A percentile compares a stretch with the other conserved stretches of the same genome.
Evolutionary conservation across 768 basidiomycete species (phyloP).

Genomic region (Harrya chromipes): DNA sequence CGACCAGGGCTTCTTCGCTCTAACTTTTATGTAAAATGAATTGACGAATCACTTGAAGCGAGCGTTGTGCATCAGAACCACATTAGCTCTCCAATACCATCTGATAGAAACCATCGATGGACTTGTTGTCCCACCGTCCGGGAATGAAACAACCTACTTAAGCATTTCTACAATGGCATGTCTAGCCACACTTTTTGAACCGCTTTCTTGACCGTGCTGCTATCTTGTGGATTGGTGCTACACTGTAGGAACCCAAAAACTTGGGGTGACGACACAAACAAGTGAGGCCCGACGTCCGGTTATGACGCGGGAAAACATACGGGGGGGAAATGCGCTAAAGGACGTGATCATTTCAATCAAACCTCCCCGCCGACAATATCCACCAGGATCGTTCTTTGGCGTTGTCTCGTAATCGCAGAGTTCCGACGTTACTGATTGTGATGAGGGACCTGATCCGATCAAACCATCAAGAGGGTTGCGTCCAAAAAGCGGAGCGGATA

Average conservation of each 20-base stretch:
- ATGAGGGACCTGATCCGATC: slow-evolving; percentile 18
- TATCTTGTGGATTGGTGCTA: slow-evolving; percentile 19
- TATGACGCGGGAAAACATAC: not conserved
- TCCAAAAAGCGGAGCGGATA: not conserved
- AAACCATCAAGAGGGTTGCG: not conserved
- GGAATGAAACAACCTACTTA: too few species aligned
- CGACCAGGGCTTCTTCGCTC: too few species aligned
- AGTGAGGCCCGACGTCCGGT: slow-evolving; percentile 8
- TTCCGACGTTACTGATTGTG: slow-evolving; percentile 29
- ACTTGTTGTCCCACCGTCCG: slow-evolving; percentile 11
- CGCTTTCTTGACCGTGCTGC: too few species aligned
- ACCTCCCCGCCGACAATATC: slow-evolving; percentile 22
- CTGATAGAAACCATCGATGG: slow-evolving; percentile 17
- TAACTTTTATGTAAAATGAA: too few species aligned
- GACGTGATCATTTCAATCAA: slow-evolving; percentile 20
- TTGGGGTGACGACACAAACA: slow-evolving; percentile 23
- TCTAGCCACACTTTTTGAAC: too few species aligned
- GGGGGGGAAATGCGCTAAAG: slow-evolving; percentile 13
- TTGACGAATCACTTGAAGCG: slow-evolving; percentile 11
- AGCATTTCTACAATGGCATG: too few species aligned
- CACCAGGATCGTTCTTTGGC: slow-evolving; percentile 30
- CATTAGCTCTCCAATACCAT: slow-evolving; percentile 5
- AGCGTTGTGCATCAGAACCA: not conserved
- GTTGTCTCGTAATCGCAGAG: slow-evolving; percentile 33
- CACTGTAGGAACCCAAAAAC: slow-evolving; percentile 29